phyloP scores from a whole-genome alignment of 345 rosid species.

The Boechera stricta region DNA sequence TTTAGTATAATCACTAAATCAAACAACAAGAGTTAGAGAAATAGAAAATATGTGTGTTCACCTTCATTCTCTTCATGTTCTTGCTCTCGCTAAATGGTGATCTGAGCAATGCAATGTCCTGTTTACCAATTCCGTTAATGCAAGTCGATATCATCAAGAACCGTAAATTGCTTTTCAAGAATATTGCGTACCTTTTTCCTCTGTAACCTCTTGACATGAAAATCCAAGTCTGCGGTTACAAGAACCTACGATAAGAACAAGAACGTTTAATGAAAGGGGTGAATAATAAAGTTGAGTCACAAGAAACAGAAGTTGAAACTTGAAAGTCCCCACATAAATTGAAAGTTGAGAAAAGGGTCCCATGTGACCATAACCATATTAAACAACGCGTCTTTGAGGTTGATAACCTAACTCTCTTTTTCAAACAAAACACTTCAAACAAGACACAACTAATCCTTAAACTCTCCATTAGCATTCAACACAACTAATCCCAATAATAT shows the following conservation, averaged over 20 bases:
- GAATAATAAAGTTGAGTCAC: slow-evolving; percentile 22
- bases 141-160: background rate
- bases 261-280: background rate
- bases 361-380: background rate
- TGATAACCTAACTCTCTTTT: slow-evolving; percentile 27
- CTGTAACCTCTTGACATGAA: slow-evolving; percentile 53
- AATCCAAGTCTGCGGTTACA: slow-evolving; percentile 49
- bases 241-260: slow-evolving; percentile 48
- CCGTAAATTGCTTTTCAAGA: background rate
- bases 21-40: background rate
- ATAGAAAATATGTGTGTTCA: slow-evolving; percentile 7
- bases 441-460: slow-evolving; percentile 8
- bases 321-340: slow-evolving; percentile 14
- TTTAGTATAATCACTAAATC: slow-evolving; percentile 17
- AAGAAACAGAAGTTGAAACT: slow-evolving; percentile 28
- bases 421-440: background rate
- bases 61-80: slow-evolving; percentile 61
- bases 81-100: slow-evolving; percentile 53
- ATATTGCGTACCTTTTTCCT: slow-evolving; percentile 58
- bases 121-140: slow-evolving; percentile 9
- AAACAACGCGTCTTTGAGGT: slow-evolving; percentile 27
- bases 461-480: background rate
- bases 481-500: background rate
- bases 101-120: slow-evolving; percentile 59
- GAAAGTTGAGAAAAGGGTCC: slow-evolving; percentile 20